Percentiles rank a stretch among this genome's conserved stretches.
Evolutionary conservation across 1,139 yeast species (phyloP).

Genomic region (Yamadazyma triangularis): DNA sequence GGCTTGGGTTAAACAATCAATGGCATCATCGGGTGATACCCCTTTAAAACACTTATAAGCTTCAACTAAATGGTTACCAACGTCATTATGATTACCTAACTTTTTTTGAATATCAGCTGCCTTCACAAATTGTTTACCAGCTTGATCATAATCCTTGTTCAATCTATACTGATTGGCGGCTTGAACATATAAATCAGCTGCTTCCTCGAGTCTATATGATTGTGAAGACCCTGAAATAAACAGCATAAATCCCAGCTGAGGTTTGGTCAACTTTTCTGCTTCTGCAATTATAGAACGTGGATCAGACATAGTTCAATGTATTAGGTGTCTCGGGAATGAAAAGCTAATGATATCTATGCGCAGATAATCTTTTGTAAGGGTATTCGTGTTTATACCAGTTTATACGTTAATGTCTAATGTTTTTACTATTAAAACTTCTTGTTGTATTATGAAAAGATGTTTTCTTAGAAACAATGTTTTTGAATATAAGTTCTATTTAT

Average conservation of each 20-base stretch:
- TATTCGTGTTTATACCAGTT: too few species aligned
- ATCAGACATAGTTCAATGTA: too few species aligned
- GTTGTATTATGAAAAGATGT: too few species aligned
- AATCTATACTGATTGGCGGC: slow-evolving; percentile 87
- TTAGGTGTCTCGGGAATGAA: too few species aligned
- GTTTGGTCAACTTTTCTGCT: slow-evolving; percentile 47
- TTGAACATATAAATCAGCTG: slow-evolving; percentile 81
- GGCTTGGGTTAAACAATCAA: slow-evolving; percentile 69
- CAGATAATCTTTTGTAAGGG: too few species aligned
- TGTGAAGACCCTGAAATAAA: slow-evolving; percentile 69
- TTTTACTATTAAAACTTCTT: too few species aligned
- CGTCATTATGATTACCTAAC: slow-evolving; percentile 82
- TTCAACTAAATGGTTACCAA: slow-evolving; percentile 85
- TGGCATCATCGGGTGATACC: slow-evolving; percentile 74
- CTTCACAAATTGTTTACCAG: slow-evolving; percentile 79
- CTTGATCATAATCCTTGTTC: slow-evolving; percentile 63
- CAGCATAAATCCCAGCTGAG: slow-evolving; percentile 71
- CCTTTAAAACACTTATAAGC: slow-evolving; percentile 84
- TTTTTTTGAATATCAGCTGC: slow-evolving; percentile 80
- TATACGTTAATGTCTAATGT: too few species aligned
- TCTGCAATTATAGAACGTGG: slow-evolving; percentile 38
- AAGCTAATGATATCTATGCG: too few species aligned
- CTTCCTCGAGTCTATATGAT: slow-evolving; percentile 75
- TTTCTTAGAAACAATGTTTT: too few species aligned
- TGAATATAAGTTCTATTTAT: too few species aligned